A percentile compares a stretch with the other conserved stretches of the same genome.
These are phyloP conservation scores for Penicillium expansum DNA, from an alignment of 2,329 filamentous ascomycete species.

Conservation along the genomic window DNA sequence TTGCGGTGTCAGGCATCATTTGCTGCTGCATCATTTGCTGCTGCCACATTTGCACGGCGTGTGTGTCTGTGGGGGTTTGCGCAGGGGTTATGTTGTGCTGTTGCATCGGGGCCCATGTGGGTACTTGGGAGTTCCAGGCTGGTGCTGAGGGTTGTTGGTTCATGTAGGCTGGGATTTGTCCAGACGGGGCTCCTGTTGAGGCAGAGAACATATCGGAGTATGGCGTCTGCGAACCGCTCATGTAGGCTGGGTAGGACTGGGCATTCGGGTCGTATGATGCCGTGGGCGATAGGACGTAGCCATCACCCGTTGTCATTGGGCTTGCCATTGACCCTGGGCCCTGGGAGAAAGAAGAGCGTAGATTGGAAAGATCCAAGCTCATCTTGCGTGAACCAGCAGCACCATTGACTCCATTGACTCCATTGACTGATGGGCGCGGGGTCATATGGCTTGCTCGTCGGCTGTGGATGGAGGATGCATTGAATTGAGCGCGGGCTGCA, in stretches of 20 bases:
- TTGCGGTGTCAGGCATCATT: conserved; percentile 15
- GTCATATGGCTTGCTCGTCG: conserved; percentile 28
- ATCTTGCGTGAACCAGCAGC: conserved; percentile 29
- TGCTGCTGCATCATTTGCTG: conserved; percentile 29
- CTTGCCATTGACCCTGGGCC: conserved; percentile 26
- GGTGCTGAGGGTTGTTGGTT: conserved; percentile 17
- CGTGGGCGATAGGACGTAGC: conserved; percentile 29
- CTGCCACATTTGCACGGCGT: conserved; percentile 28
- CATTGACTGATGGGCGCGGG: conserved; percentile 28
- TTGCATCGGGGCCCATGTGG: conserved; percentile 21
- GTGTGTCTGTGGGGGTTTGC: conserved; percentile 22
- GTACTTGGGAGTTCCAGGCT: conserved; percentile 17
- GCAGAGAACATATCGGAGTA: conserved; percentile 23
- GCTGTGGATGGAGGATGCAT: conserved; percentile 26
- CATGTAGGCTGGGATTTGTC: conserved; percentile 31
- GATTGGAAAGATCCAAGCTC: conserved; percentile 35
- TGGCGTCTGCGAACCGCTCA: conserved; percentile 18
- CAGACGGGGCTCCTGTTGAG: conserved; percentile 14
- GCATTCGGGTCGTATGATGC: conserved; percentile 21
- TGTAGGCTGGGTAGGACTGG: conserved; percentile 24
- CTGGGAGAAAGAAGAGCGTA: conserved; percentile 30
- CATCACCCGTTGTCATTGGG: conserved; percentile 22
- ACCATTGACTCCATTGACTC: conserved; percentile 26
- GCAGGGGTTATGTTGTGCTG: conserved; percentile 22
- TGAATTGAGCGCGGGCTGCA: conserved; percentile 20